Percentiles rank a stretch among this genome's conserved stretches.
These are phyloP conservation scores for bread wheat (Triticum aestivum) DNA, from an alignment of 176 grass and related monocot species.

Conservation along the genomic window DNA sequence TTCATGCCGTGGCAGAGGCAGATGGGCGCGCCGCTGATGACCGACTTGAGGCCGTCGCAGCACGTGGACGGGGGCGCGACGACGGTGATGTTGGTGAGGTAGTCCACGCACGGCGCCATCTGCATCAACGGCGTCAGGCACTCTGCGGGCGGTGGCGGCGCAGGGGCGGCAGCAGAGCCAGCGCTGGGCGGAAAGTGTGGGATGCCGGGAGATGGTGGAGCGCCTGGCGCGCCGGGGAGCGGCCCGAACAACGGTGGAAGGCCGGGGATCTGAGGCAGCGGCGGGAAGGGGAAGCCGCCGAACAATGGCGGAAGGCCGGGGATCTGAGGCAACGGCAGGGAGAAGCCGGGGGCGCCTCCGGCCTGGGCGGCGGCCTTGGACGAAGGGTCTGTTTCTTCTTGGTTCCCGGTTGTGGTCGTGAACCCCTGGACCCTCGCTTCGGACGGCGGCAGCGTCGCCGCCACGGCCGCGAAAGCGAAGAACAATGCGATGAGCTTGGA, in stretches of 20 bases:
- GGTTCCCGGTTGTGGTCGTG: not conserved
- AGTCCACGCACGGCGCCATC: slow-evolving; percentile 30
- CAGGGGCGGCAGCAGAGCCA: not conserved
- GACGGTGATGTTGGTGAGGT: slow-evolving; percentile 39
- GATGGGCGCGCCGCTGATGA: slow-evolving; percentile 26
- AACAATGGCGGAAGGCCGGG: not conserved
- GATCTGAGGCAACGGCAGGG: not conserved
- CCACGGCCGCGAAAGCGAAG: not conserved
- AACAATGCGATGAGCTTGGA: not conserved
- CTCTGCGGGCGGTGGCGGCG: not conserved
- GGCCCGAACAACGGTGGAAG: not conserved
- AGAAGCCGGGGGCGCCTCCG: not conserved
- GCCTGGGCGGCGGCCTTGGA: not conserved
- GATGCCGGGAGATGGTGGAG: not conserved
- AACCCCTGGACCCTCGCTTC: not conserved
- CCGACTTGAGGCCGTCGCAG: slow-evolving; percentile 30
- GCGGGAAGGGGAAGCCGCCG: not conserved
- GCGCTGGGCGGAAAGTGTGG: not conserved
- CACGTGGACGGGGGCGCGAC: not conserved
- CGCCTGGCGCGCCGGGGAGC: not conserved
- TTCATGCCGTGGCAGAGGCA: slow-evolving; percentile 45
- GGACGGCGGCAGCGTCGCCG: not conserved
- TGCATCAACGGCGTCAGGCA: slow-evolving; percentile 19
- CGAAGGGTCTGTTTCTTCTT: not conserved
- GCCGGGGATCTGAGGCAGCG: not conserved